These are phyloP conservation scores for Chaetomiaceae sp. DNA, from an alignment of 2,329 filamentous ascomycete species.

Conservation along the genomic window DNA sequence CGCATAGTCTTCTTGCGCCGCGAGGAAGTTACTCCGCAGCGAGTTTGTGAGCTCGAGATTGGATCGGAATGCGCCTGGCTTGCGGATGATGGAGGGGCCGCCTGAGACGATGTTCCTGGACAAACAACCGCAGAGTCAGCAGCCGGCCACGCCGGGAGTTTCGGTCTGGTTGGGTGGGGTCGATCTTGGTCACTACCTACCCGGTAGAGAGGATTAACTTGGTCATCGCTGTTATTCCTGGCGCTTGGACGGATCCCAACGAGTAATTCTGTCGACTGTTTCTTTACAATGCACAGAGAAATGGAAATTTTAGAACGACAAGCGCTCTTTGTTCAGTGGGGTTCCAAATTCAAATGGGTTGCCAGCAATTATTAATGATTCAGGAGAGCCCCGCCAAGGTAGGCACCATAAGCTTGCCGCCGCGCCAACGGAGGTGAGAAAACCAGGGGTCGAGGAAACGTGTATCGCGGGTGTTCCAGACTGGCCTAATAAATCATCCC, in stretches of 20 bases:
- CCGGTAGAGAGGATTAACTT: conserved; percentile 82
- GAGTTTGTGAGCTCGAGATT: conserved; percentile 91
- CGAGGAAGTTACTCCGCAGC: conserved; percentile 75
- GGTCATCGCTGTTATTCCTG: conserved; percentile 48
- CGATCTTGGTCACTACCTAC: no score
- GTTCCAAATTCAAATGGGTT: conserved; percentile 17
- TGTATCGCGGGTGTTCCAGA: conserved; percentile 3
- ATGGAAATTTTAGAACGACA: conserved; percentile 7
- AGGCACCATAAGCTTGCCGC: neutral
- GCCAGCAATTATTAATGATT: conserved; percentile 25
- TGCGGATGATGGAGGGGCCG: conserved; percentile 78
- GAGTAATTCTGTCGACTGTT: neutral
- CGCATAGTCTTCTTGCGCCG: conserved; percentile 62
- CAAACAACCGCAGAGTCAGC: conserved; percentile 26
- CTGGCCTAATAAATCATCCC: neutral
- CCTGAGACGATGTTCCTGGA: conserved; percentile 76
- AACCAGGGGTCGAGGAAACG: conserved; percentile 5
- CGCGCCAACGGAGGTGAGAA: neutral
- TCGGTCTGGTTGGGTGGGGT: neutral
- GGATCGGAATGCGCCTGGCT: conserved; percentile 72
- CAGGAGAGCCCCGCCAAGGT: conserved; percentile 17
- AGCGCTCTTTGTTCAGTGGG: conserved; percentile 17
- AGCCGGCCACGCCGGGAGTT: conserved; percentile 8
- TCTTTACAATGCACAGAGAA: neutral
- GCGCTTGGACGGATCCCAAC: neutral